A percentile compares a stretch with the other conserved stretches of the same genome.
Conservation (phyloP, 371 early-diverging fungal species). For the Mortierella sp. region DNA sequence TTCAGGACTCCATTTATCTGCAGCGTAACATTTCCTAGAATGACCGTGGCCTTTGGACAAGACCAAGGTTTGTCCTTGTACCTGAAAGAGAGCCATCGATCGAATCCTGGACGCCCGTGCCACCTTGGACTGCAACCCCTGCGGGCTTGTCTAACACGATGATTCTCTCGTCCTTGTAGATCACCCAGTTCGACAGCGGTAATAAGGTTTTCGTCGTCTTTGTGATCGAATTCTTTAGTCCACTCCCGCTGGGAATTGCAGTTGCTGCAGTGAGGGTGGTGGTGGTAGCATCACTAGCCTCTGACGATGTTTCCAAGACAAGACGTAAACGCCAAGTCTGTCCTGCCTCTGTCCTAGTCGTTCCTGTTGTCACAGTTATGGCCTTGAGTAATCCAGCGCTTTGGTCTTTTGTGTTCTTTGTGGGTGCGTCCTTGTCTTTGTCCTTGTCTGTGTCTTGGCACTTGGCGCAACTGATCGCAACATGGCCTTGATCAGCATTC, state of each 20-base stretch:
- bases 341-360: slow-evolving; percentile 17
- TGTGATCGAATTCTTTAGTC: background rate
- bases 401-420: background rate
- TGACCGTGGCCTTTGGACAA: too few relatives aligned
- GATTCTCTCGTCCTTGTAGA: slow-evolving; percentile 32
- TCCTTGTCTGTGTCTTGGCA: background rate
- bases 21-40: background rate
- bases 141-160: slow-evolving; percentile 31
- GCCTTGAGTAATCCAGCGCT: background rate
- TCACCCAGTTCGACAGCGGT: slow-evolving; percentile 33
- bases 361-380: background rate
- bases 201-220: background rate
- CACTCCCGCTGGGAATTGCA: background rate
- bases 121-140: slow-evolving; percentile 38
- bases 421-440: background rate
- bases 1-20: background rate
- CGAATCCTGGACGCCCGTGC: slow-evolving; percentile 10
- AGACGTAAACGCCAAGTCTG: slow-evolving; percentile 31
- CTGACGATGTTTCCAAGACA: background rate
- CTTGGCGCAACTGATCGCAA: background rate
- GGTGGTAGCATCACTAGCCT: background rate
- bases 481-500: too few relatives aligned
- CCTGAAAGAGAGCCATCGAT: slow-evolving; percentile 28
- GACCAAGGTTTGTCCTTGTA: too few relatives aligned
- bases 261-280: too few relatives aligned